A percentile compares a stretch with the other conserved stretches of the same genome.
Conservation (phyloP, 805 yeast genomes). For the Metahyphopichia silvanorum region DNA sequence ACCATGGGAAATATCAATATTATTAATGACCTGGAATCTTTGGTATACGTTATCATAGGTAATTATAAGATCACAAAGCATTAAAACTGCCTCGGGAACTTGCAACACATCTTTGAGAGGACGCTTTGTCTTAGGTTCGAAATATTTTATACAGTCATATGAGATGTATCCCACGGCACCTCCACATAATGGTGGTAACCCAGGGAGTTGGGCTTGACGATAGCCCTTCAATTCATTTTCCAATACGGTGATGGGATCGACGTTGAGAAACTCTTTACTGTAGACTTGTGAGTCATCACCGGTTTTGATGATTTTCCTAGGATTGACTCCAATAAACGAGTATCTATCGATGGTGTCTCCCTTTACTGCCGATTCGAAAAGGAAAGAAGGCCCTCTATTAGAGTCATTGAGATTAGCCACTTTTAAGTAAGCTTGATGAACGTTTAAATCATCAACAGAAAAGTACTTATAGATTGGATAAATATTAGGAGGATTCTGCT, state of each 20-base stretch:
- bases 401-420: constrained; percentile 61
- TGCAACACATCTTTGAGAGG: constrained; percentile 72
- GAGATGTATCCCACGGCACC: constrained; percentile 97
- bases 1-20: constrained; percentile 50
- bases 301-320: constrained; percentile 77
- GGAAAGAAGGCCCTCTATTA: constrained; percentile 62
- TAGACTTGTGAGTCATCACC: constrained; percentile 54
- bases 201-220: constrained; percentile 75
- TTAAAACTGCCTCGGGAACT: constrained; percentile 87
- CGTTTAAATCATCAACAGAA: constrained; percentile 76
- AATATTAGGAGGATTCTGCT: too few species aligned
- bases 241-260: constrained; percentile 75
- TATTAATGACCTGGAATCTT: constrained; percentile 86
- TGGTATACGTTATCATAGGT: constrained; percentile 95
- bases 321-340: constrained; percentile 86
- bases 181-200: constrained; percentile 81
- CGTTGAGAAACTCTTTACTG: constrained; percentile 37
- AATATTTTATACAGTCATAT: constrained; percentile 94
- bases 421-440: constrained; percentile 86
- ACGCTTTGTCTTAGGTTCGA: constrained; percentile 86
- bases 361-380: constrained; percentile 84
- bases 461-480: constrained; percentile 79
- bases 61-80: constrained; percentile 86
- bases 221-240: constrained; percentile 68
- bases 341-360: constrained; percentile 89